Conservation (phyloP, 2,329 filamentous ascomycete species). For the Lasiodiplodia gonubiensis region DNA sequence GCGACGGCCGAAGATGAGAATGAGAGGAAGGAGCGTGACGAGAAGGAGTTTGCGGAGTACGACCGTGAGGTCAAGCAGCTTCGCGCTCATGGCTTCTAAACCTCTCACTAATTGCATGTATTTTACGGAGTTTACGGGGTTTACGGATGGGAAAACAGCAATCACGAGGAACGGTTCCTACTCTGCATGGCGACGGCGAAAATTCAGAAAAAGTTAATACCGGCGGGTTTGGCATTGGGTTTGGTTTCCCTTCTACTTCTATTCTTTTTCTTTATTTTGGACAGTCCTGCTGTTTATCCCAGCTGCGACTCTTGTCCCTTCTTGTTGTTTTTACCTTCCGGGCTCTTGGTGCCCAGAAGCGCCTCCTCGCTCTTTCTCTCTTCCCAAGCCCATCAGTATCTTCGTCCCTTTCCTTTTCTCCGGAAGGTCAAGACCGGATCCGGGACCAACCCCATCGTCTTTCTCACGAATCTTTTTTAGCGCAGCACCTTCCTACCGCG, state of each 20-base stretch:
- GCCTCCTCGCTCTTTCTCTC: not conserved
- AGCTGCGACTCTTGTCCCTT: not conserved
- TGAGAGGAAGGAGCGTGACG: not conserved
- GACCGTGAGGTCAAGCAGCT: not conserved
- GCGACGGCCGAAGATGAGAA: not conserved
- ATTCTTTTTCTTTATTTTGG: not conserved
- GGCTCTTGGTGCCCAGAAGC: constrained; percentile 7
- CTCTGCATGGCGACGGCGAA: constrained; percentile 5
- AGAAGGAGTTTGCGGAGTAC: not conserved
- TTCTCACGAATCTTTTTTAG: constrained; percentile 5
- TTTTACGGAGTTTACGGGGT: not conserved
- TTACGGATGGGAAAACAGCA: not conserved
- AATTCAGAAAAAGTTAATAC: not conserved
- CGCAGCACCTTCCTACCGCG: not conserved
- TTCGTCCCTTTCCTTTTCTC: not conserved
- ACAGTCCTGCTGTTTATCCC: too few relatives aligned
- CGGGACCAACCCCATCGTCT: not conserved
- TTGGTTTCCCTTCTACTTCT: not conserved
- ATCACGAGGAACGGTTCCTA: not conserved
- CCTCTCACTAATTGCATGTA: not conserved
- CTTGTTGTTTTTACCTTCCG: not conserved
- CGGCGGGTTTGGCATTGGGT: not conserved
- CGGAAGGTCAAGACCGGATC: not conserved
- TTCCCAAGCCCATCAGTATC: not conserved
- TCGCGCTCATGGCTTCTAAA: not conserved